Evolutionary conservation across 495 filamentous ascomycete species (phyloP).

Genomic region (Filosporella fistucella): DNA sequence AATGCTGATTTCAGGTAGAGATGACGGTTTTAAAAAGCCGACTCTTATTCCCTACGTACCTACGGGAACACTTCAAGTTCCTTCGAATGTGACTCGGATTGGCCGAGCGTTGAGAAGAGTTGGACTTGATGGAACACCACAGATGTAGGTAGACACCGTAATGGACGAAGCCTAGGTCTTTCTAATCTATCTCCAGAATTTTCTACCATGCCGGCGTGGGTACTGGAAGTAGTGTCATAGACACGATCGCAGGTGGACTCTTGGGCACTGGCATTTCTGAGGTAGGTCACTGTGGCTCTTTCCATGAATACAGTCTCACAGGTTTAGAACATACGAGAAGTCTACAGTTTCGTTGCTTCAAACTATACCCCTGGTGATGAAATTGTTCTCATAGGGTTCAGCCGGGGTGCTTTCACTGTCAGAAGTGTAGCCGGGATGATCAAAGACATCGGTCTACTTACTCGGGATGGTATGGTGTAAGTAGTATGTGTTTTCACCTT

Average conservation of each 20-base stretch:
- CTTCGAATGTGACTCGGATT: constrained; percentile 45
- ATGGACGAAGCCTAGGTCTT: no score
- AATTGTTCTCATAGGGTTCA: constrained; percentile 69
- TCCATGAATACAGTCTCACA: background rate
- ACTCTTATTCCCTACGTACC: constrained; percentile 22
- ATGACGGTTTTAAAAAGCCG: constrained; percentile 21
- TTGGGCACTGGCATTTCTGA: constrained; percentile 23
- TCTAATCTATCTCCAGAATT: no score
- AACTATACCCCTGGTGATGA: constrained; percentile 69
- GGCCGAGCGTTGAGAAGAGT: constrained; percentile 31
- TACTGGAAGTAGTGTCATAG: constrained; percentile 11
- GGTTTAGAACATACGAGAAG: constrained; percentile 57
- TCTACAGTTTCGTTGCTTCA: constrained; percentile 61
- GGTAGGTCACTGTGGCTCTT: constrained; percentile 35
- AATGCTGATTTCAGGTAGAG: constrained; percentile 8
- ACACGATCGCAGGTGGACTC: constrained; percentile 18
- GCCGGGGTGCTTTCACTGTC: constrained; percentile 68
- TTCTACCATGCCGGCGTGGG: constrained; percentile 51
- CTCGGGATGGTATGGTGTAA: constrained; percentile 57
- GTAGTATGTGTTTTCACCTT: no score
- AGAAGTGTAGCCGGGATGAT: constrained; percentile 44
- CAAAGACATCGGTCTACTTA: constrained; percentile 57
- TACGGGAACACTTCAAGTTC: constrained; percentile 18
- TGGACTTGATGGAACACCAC: constrained; percentile 30
- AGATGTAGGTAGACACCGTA: no score